Evolutionary conservation across 2,329 filamentous ascomycete species (phyloP), one percentile per base, ranked within the genome.

Genomic region (Epichloe sibirici): DNA sequence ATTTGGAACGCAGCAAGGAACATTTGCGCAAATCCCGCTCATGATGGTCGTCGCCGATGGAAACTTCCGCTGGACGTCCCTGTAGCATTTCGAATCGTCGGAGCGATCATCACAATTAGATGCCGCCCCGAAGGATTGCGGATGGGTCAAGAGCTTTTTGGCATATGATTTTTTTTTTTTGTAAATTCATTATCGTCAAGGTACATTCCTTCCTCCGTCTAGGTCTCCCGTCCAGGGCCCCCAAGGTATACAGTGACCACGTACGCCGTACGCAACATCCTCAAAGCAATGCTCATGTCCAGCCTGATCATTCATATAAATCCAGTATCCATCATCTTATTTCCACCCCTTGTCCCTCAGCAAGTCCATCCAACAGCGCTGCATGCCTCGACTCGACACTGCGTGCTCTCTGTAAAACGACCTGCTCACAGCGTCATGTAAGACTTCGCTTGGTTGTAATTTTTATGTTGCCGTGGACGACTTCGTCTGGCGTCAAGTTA

Each of bases 401-500:
- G 37, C 45, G 21, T 49, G 39, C 45, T 35, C 11, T 31, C 46
- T 53, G 12, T 49, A 45, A 53, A 31, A 31, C 8, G 8, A 31
- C 28, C 8, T 31, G 28, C 39, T 37, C 44, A 49, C 45, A 53
- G 6, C 17, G 38, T 40, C n/a, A 17, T 52, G 51, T 53, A 54
- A 57, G 55, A 54, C 50, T 57, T 50, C 8, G 28, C 8, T 31
- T 31, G 28, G 9, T 31, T 31, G 28, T 31, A 55, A 55, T 49
- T 53, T 53, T 53, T 50, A 53, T 56, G 51, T 44, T 58, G 51
- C 53, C 45, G 43, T 55, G 55, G 2, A 11, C 9, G 11, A 21
- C 17, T 46, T 11, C 17, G 3, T 6, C 44, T 45, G 8, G 21
- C 28, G 28, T 31, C 28, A 45, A 12, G 3, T 8, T 31, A 40